phyloP scores from a whole-genome alignment of 495 filamentous ascomycete species.

The Neurospora hispaniola region DNA sequence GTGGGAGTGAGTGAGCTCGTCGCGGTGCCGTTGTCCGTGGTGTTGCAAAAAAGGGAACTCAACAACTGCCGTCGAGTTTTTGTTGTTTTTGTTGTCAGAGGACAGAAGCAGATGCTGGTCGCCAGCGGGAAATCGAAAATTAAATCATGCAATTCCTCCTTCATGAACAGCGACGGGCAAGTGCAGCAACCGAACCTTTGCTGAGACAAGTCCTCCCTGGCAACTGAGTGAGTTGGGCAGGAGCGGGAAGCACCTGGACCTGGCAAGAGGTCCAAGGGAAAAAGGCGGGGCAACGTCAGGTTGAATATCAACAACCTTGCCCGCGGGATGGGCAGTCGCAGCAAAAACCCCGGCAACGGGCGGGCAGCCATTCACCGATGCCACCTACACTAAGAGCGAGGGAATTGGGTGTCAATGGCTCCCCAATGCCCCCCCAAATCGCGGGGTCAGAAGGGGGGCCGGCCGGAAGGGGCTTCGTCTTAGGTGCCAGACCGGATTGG shows the following conservation, averaged over 20 bases:
- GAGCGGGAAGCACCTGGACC: neutral
- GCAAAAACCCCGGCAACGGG: neutral
- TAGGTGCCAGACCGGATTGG: neutral
- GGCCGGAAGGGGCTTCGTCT: neutral
- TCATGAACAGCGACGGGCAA: neutral
- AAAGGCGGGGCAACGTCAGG: neutral
- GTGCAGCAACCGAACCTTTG: neutral
- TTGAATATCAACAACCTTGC: too few relatives aligned
- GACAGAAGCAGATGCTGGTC: neutral
- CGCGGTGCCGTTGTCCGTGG: neutral
- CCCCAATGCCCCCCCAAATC: conserved; percentile 4
- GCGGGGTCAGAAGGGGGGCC: conserved; percentile 9
- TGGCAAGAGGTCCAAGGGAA: neutral
- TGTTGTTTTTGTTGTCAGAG: neutral
- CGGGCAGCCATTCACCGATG: neutral
- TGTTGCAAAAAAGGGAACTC: neutral
- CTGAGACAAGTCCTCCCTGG: neutral
- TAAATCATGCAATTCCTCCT: neutral
- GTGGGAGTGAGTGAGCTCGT: neutral
- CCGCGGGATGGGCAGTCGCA: neutral
- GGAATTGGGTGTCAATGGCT: neutral
- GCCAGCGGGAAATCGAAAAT: neutral
- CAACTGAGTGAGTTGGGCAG: neutral
- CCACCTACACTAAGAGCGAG: neutral
- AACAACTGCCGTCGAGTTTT: neutral